These are phyloP conservation scores for Xylogone sp. DNA, from an alignment of 2,329 filamentous ascomycete genomes.

Conservation along the genomic window DNA sequence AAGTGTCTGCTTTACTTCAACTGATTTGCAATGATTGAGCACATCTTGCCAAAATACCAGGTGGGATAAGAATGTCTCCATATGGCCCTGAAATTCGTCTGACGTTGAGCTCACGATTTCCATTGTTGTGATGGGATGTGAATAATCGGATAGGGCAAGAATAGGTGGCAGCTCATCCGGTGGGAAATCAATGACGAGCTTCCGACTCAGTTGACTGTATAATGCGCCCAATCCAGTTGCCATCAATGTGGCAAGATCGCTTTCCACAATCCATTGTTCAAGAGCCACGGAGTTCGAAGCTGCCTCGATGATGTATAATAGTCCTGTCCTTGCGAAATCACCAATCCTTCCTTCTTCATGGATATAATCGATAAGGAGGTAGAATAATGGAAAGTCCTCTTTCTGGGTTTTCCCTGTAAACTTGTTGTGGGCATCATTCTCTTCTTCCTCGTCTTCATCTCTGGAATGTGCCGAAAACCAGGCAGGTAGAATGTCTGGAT, in stretches of 20 bases:
- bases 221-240: slow-evolving; percentile 85
- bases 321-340: slow-evolving; percentile 89
- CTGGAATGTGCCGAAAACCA: slow-evolving; percentile 73
- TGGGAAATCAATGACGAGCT: slow-evolving; percentile 78
- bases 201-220: slow-evolving; percentile 64
- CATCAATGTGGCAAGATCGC: slow-evolving; percentile 94
- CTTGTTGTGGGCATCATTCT: slow-evolving; percentile 51
- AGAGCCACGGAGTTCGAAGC: slow-evolving; percentile 77
- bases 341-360: slow-evolving; percentile 92
- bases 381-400: slow-evolving; percentile 93
- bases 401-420: slow-evolving; percentile 84
- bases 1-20: slow-evolving; percentile 87
- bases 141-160: slow-evolving; percentile 84
- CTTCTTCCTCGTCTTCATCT: slow-evolving; percentile 25
- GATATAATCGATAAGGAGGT: slow-evolving; percentile 92
- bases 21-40: slow-evolving; percentile 87
- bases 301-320: slow-evolving; percentile 94
- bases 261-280: slow-evolving; percentile 96
- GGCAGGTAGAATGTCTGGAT: slow-evolving; percentile 79
- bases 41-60: slow-evolving; percentile 98
- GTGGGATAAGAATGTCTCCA: slow-evolving; percentile 92
- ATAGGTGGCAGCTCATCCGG: slow-evolving; percentile 74
- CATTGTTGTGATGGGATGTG: slow-evolving; percentile 64
- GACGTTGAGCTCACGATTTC: slow-evolving; percentile 73
- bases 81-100: slow-evolving; percentile 74